Conservation (phyloP, 345 rosid species). For the Citropsis articulata region DNA sequence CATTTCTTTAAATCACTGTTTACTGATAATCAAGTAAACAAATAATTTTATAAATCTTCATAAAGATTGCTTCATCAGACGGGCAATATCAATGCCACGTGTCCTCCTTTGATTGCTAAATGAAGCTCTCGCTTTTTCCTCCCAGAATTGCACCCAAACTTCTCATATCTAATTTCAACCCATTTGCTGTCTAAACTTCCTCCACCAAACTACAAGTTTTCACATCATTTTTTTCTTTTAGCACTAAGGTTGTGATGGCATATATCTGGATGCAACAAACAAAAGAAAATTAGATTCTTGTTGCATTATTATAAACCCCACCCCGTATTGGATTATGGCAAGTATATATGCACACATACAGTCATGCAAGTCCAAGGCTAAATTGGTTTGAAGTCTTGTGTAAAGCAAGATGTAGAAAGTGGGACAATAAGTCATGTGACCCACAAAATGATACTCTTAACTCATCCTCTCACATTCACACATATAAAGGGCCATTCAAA, state of each 20-base stretch:
- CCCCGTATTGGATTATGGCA: too few species aligned
- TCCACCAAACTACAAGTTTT: constrained; percentile 17
- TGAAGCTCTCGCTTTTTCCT: constrained; percentile 26
- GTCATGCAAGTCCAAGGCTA: constrained; percentile 18
- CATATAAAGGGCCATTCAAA: constrained; percentile 29
- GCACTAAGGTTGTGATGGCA: background rate
- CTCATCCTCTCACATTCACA: constrained; percentile 32
- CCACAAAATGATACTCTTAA: constrained; percentile 14
- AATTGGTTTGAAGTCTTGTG: constrained; percentile 7
- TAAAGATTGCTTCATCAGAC: background rate
- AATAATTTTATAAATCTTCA: constrained; percentile 2
- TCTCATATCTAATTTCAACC: constrained; percentile 7
- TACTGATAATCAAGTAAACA: constrained; percentile 8
- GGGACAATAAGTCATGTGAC: constrained; percentile 28
- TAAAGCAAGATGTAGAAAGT: constrained; percentile 33
- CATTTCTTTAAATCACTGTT: constrained; percentile 12
- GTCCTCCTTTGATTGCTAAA: constrained; percentile 9
- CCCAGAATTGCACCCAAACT: constrained; percentile 13
- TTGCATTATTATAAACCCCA: too few species aligned
- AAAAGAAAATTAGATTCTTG: background rate
- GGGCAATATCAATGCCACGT: constrained; percentile 7
- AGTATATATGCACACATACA: background rate
- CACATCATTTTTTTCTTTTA: background rate
- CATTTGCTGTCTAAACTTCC: constrained; percentile 15
- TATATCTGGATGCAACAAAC: background rate